Percentiles rank a stretch among this genome's conserved stretches.
Conservation (phyloP, 176 grass and related monocot species). For the Aegilops umbellulata region DNA sequence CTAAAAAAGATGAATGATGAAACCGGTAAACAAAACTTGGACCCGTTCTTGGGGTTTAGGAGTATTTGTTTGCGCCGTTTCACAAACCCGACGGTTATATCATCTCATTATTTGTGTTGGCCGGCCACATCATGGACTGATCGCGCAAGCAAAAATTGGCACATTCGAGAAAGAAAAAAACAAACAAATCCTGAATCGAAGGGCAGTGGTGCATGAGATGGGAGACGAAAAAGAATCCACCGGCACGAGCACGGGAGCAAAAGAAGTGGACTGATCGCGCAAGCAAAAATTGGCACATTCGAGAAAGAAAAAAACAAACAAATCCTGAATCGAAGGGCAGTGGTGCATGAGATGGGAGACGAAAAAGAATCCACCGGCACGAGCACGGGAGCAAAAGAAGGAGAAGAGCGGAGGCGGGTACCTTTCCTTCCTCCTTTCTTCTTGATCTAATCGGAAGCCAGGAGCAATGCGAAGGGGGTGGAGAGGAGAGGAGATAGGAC, state of each 20-base stretch:
- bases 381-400: not conserved
- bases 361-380: not conserved
- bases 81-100: not conserved
- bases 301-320: not conserved
- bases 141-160: not conserved
- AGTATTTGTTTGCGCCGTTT: not conserved
- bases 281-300: not conserved
- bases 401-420: not conserved
- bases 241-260: not conserved
- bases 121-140: conserved; percentile 5
- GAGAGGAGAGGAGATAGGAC: not conserved
- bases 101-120: not conserved
- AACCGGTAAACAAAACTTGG: not conserved
- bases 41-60: not conserved
- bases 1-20: not conserved
- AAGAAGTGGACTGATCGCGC: not conserved
- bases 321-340: not conserved
- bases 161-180: not conserved
- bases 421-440: not conserved
- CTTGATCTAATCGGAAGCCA: not conserved
- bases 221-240: not conserved
- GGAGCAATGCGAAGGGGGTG: conserved; percentile 34
- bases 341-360: not conserved
- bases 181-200: not conserved
- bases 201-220: not conserved